Conservation (phyloP, 2,329 filamentous ascomycete species). For the Colletotrichum gloeosporioides region DNA sequence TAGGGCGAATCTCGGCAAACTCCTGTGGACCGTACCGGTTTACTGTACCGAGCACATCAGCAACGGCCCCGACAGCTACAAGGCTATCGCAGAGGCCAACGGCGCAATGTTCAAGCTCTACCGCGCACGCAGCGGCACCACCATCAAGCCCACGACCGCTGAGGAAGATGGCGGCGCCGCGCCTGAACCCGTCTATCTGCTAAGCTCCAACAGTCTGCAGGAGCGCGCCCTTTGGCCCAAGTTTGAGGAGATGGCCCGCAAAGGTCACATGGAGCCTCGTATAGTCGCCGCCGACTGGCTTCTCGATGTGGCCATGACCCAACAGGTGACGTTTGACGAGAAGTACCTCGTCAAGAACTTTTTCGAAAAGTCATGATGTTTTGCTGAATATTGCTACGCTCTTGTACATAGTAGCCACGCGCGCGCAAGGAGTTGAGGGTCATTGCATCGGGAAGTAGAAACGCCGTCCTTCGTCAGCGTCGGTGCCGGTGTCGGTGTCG, state of each 20-base stretch:
- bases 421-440: not conserved
- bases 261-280: conserved; percentile 78
- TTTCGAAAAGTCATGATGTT: conserved; percentile 29
- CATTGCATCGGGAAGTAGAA: not conserved
- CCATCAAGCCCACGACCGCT: conserved; percentile 65
- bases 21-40: conserved; percentile 78
- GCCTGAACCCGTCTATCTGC: conserved; percentile 80
- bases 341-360: conserved; percentile 62
- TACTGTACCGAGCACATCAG: conserved; percentile 84
- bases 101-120: conserved; percentile 84
- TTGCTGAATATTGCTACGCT: not conserved
- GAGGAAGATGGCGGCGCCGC: conserved; percentile 66
- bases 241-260: conserved; percentile 80
- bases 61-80: conserved; percentile 85
- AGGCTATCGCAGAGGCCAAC: conserved; percentile 85
- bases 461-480: not conserved
- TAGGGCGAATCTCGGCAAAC: conserved; percentile 74
- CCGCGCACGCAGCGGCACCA: conserved; percentile 72
- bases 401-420: not conserved
- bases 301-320: conserved; percentile 86
- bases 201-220: conserved; percentile 70
- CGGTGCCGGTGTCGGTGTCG: not conserved
- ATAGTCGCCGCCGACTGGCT: conserved; percentile 91
- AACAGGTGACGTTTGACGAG: conserved; percentile 73
- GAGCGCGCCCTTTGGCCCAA: conserved; percentile 80